phyloP scores from a whole-genome alignment of 768 basidiomycete species.

The Xerocomellus intermedius region DNA sequence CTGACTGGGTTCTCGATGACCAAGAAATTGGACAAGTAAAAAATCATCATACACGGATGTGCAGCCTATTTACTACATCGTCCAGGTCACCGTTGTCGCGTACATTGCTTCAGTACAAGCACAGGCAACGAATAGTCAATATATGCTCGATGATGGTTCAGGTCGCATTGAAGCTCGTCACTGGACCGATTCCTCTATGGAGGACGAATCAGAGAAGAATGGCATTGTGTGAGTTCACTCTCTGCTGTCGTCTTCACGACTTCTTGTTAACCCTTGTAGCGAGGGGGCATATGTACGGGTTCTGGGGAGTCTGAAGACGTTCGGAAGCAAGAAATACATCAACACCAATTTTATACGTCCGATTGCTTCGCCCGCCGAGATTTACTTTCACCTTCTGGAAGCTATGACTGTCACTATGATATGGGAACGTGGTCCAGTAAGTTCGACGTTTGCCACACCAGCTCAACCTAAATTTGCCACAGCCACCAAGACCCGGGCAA shows the following conservation, averaged over 20 bases:
- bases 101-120: constrained; percentile 65
- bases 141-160: constrained; percentile 84
- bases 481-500: constrained; percentile 38
- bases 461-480: not conserved
- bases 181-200: constrained; percentile 71
- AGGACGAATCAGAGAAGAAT: constrained; percentile 51
- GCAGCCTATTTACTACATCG: not conserved
- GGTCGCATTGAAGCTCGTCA: constrained; percentile 74
- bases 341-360: constrained; percentile 73
- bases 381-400: constrained; percentile 81
- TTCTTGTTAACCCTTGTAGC: constrained; percentile 36
- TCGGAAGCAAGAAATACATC: constrained; percentile 79
- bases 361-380: constrained; percentile 68
- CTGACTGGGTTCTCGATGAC: constrained; percentile 84
- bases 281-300: constrained; percentile 79
- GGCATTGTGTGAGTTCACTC: constrained; percentile 43
- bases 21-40: constrained; percentile 77
- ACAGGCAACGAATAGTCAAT: constrained; percentile 79
- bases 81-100: constrained; percentile 70
- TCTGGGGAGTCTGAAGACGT: constrained; percentile 78
- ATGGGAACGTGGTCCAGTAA: constrained; percentile 64
- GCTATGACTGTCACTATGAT: constrained; percentile 65
- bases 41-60: not conserved
- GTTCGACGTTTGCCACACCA: constrained; percentile 18
- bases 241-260: not conserved